Conservation (phyloP, 2,329 filamentous ascomycete species). For the Aspergillus sp. region DNA sequence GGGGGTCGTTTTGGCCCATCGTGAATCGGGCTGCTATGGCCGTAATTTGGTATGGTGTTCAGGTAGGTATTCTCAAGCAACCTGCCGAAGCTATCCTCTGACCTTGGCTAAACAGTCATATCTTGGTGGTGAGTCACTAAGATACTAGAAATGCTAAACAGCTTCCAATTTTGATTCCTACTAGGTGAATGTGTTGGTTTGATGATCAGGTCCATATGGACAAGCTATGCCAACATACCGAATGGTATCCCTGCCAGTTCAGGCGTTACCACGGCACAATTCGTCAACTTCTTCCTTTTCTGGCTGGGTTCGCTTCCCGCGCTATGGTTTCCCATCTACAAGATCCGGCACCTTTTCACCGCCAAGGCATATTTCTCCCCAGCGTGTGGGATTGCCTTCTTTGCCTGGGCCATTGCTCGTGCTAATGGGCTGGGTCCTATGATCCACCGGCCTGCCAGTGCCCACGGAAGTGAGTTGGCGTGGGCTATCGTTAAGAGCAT, state of each 20-base stretch:
- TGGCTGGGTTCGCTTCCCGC: constrained; percentile 73
- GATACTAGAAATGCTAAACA: not conserved
- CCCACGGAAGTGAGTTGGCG: constrained; percentile 58
- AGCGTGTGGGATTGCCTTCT: constrained; percentile 70
- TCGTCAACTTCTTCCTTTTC: constrained; percentile 77
- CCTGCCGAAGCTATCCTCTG: not conserved
- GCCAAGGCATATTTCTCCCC: constrained; percentile 82
- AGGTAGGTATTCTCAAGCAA: not conserved
- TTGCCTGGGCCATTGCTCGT: constrained; percentile 75
- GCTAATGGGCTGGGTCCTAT: constrained; percentile 80
- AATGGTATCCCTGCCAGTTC: constrained; percentile 57
- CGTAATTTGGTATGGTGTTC: constrained; percentile 77
- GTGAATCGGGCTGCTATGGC: constrained; percentile 83
- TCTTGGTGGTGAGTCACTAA: constrained; percentile 53
- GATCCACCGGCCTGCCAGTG: constrained; percentile 55
- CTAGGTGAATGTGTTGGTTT: constrained; percentile 68
- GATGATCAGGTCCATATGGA: constrained; percentile 82
- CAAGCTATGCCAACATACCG: constrained; percentile 48
- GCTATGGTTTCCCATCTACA: constrained; percentile 81
- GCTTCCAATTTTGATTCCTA: constrained; percentile 1
- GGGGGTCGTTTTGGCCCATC: constrained; percentile 80
- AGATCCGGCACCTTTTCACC: constrained; percentile 82
- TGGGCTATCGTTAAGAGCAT: constrained; percentile 80
- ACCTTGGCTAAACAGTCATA: constrained; percentile 39
- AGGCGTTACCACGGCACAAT: constrained; percentile 66